These are phyloP conservation scores for Linum lewisii DNA, from an alignment of 345 rosid species.

Conservation along the genomic window DNA sequence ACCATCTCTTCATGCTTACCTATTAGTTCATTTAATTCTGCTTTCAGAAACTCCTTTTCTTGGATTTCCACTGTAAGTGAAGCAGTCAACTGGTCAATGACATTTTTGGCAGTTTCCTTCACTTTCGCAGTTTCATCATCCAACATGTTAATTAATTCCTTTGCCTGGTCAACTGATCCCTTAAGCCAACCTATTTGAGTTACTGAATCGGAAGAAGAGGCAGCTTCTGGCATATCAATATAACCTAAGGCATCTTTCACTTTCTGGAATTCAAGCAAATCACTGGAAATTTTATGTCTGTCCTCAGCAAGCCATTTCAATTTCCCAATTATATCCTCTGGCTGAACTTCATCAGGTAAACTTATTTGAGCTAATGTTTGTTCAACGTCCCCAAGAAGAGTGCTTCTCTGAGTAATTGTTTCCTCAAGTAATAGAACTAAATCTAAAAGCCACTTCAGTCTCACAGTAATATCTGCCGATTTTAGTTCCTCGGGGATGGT, in stretches of 20 bases:
- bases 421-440: neutral
- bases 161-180: too few species aligned
- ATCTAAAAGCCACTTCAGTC: slow-evolving; percentile 33
- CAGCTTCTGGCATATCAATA: too few species aligned
- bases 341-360: slow-evolving; percentile 1
- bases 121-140: slow-evolving; percentile 37
- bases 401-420: neutral
- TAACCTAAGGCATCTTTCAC: too few species aligned
- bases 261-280: too few species aligned
- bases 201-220: too few species aligned
- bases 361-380: neutral
- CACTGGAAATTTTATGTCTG: slow-evolving; percentile 28
- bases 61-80: slow-evolving; percentile 46
- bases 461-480: slow-evolving; percentile 13
- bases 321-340: neutral
- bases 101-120: slow-evolving; percentile 34
- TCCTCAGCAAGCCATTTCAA: slow-evolving; percentile 22
- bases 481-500: slow-evolving; percentile 10
- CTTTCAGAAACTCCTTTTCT: slow-evolving; percentile 49
- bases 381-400: neutral
- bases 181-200: too few species aligned
- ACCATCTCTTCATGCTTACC: slow-evolving; percentile 32
- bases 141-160: slow-evolving; percentile 8
- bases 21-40: slow-evolving; percentile 35
- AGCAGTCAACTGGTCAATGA: slow-evolving; percentile 45